phyloP scores from a whole-genome alignment of 768 basidiomycete genomes.

The Suillus cothurnatus region DNA sequence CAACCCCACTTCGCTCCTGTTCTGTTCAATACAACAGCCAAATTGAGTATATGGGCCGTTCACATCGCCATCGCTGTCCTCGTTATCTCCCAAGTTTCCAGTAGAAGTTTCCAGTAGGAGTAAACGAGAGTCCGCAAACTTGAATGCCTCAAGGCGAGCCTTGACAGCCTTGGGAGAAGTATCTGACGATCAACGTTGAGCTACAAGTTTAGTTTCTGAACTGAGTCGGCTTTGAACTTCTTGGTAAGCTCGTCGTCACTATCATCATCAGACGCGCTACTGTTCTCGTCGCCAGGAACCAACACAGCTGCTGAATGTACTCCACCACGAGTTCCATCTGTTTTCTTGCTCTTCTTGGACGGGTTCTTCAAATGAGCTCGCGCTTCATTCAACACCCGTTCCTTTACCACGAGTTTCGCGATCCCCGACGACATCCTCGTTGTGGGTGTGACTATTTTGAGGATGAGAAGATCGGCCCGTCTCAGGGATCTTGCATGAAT shows the following conservation, averaged over 20 bases:
- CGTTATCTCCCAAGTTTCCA: constrained; percentile 65
- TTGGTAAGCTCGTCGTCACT: constrained; percentile 87
- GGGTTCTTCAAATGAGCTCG: constrained; percentile 92
- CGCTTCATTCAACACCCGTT: constrained; percentile 53
- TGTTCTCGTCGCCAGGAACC: constrained; percentile 41
- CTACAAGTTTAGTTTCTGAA: no score
- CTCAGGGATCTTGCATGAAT: constrained; percentile 98
- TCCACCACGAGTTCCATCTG: constrained; percentile 41
- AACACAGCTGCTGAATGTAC: constrained; percentile 40
- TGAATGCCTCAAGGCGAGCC: constrained; percentile 69
- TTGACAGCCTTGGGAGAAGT: constrained; percentile 88
- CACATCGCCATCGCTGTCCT: constrained; percentile 75
- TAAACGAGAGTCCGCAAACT: constrained; percentile 52
- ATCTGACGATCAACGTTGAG: no score
- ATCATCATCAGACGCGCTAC: constrained; percentile 42
- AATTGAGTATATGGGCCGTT: constrained; percentile 86
- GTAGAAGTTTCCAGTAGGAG: constrained; percentile 1
- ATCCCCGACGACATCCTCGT: constrained; percentile 89
- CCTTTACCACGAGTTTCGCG: constrained; percentile 90
- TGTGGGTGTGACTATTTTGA: constrained; percentile 70
- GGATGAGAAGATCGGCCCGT: constrained; percentile 92
- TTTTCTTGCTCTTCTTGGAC: constrained; percentile 63
- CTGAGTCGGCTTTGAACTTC: constrained; percentile 11
- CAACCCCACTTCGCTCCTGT: constrained; percentile 41
- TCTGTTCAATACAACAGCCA: constrained; percentile 81